Percentiles rank a stretch among this genome's conserved stretches.
Evolutionary conservation across 257 asterid species (phyloP).

Genomic region (Solanum pimpinellifolium): DNA sequence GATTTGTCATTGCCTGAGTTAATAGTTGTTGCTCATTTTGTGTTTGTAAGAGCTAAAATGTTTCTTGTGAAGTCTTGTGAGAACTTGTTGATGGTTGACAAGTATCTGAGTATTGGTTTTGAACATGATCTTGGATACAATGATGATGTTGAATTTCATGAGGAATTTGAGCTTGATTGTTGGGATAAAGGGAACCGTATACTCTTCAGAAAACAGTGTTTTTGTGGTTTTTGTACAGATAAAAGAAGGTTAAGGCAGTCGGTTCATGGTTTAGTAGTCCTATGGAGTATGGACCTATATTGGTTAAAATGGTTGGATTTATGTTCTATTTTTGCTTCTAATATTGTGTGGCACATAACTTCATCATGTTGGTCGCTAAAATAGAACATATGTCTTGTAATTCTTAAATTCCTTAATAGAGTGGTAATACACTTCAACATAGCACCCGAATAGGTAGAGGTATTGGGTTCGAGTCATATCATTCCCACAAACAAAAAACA

Average conservation of each 20-base stretch:
- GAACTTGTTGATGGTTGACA: constrained; percentile 50
- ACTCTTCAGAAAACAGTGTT: constrained; percentile 39
- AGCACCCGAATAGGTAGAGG: not conserved
- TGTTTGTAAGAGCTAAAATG: constrained; percentile 21
- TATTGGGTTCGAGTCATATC: not conserved
- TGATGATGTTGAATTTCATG: not conserved
- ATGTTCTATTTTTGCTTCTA: not conserved
- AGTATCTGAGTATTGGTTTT: constrained; percentile 26
- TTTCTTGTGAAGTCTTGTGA: constrained; percentile 52
- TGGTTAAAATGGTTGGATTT: not conserved
- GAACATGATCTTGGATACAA: not conserved
- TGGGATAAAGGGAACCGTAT: constrained; percentile 51
- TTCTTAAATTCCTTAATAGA: not conserved
- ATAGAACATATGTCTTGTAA: not conserved
- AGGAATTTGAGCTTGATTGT: constrained; percentile 16
- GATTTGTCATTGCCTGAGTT: constrained; percentile 12
- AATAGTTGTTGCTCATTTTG: not conserved
- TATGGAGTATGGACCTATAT: not conserved
- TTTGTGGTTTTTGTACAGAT: not conserved
- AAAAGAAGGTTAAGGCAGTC: not conserved
- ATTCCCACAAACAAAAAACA: not conserved
- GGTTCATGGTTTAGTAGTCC: not conserved
- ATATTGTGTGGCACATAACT: not conserved
- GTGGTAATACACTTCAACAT: not conserved
- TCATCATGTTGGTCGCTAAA: not conserved